A percentile compares a stretch with the other conserved stretches of the same genome.
Conservation (phyloP, 352 stramenopile species). For the Phytophthora macrochlamydospora region DNA sequence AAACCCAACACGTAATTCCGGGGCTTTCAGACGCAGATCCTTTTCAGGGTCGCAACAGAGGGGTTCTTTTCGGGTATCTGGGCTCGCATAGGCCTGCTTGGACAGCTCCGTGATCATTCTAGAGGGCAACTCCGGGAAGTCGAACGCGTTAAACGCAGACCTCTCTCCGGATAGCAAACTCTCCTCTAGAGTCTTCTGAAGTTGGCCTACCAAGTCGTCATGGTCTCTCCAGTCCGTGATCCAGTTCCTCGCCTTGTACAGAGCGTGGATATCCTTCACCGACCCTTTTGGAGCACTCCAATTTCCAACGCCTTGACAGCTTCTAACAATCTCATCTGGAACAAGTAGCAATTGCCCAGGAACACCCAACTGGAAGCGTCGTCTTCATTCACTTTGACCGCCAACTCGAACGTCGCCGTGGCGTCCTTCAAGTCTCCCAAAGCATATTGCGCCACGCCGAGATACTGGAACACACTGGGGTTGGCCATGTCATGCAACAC, state of each 20-base stretch:
- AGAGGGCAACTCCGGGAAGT: constrained; percentile 50
- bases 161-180: constrained; percentile 16
- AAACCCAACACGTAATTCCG: constrained; percentile 63
- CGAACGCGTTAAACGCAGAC: constrained; percentile 39
- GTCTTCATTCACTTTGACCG: constrained; percentile 52
- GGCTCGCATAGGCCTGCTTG: constrained; percentile 16
- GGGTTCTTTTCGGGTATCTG: constrained; percentile 2
- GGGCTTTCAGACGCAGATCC: constrained; percentile 31
- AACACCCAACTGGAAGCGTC: constrained; percentile 67
- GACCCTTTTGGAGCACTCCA: constrained; percentile 50
- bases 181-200: constrained; percentile 28
- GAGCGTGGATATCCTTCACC: constrained; percentile 34
- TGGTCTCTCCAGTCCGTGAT: constrained; percentile 68
- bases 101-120: constrained; percentile 32
- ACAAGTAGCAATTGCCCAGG: constrained; percentile 76
- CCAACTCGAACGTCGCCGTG: constrained; percentile 59
- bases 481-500: constrained; percentile 35
- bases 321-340: constrained; percentile 45
- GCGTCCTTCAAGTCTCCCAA: constrained; percentile 65
- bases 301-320: constrained; percentile 55
- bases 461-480: constrained; percentile 67
- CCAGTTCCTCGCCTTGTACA: constrained; percentile 77
- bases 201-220: constrained; percentile 50
- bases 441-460: constrained; percentile 73
- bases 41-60: constrained; percentile 21